Conservation (phyloP, 2,329 filamentous ascomycete species). For the Aspergillus tamarii region DNA sequence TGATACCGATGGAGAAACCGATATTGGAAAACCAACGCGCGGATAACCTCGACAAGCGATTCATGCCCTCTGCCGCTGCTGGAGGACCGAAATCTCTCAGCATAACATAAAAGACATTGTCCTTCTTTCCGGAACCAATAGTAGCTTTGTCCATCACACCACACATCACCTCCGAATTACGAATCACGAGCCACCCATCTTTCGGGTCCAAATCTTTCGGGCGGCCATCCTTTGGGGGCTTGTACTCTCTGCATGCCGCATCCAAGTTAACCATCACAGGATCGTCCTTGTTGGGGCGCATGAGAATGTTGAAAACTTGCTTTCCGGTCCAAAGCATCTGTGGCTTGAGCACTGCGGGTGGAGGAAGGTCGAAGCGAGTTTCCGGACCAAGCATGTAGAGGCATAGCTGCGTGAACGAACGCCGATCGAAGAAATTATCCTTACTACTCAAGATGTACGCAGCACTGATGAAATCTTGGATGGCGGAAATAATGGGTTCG, state of each 20-base stretch:
- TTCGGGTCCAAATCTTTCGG: constrained; percentile 72
- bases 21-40: constrained; percentile 85
- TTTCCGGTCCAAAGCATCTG: constrained; percentile 94
- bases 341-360: constrained; percentile 83
- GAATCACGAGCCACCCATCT: constrained; percentile 88
- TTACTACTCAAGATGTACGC: constrained; percentile 90
- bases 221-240: constrained; percentile 41
- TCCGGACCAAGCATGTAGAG: constrained; percentile 89
- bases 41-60: constrained; percentile 85
- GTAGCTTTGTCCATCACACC: constrained; percentile 97
- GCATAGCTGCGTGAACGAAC: constrained; percentile 85
- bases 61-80: constrained; percentile 88
- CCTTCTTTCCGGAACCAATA: constrained; percentile 96
- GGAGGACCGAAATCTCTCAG: constrained; percentile 92
- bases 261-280: constrained; percentile 88
- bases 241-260: constrained; percentile 81
- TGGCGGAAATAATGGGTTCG: constrained; percentile 97
- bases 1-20: constrained; percentile 95
- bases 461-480: constrained; percentile 97
- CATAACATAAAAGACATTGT: constrained; percentile 96
- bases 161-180: constrained; percentile 97
- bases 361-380: constrained; percentile 78
- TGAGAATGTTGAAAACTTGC: constrained; percentile 88
- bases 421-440: constrained; percentile 87
- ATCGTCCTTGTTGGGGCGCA: constrained; percentile 85